Base-by-base conservation (phyloP, 2,329 filamentous ascomycete genomes). In the Arthrinium puccinioides region DNA sequence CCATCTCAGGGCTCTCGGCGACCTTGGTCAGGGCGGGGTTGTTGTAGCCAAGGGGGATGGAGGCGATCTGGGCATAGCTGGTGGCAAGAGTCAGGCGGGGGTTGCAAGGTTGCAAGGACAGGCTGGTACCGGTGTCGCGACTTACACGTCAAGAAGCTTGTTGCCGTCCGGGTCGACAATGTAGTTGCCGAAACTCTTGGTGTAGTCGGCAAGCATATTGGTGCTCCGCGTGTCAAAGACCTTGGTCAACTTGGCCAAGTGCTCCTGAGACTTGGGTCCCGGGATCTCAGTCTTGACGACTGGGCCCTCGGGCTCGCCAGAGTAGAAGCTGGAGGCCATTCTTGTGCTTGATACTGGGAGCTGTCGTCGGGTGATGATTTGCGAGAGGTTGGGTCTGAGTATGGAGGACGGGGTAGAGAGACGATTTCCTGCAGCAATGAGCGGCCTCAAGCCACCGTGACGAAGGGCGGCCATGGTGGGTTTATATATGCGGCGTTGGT, bases 31-130 rank as follows among this genome's bases (percentile, higher is more conserved):
- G 74, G 46, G 72, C 64, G 6, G 86, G 81, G 67, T 95, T 95
- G 73, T 90, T 94, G 75, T 95, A 95, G 43, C 88, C 88, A 31
- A 95, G 72, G 4, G 88, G 85, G 51, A 95, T 95, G 28, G 87
- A 94, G 45, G 88, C 88, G 55, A 95, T 95, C 64, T 95, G 88
- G 36, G 88, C 85, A 56, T 90, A 90, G 41, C 81, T 84, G 47
- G 26, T 32, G 23, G 16, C 24, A 32, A 18, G 20, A 4, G 23
- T 8, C 21, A 31, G 40, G 27, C 13, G n/a, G 13, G 5, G 24
- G 10, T 28, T 24, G 16, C 13, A 10, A n/a, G n/a, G n/a, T n/a
- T n/a, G n/a, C n/a, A n/a, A n/a, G n/a, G 31, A 10, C 16, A 18
- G n/a, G n/a, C n/a, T n/a, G n/a, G n/a, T n/a, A n/a, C n/a, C n/a